Percentiles rank a stretch among this genome's conserved stretches.
Conservation (phyloP, 768 basidiomycete genomes). For the Kwoniella mangroviensis region DNA sequence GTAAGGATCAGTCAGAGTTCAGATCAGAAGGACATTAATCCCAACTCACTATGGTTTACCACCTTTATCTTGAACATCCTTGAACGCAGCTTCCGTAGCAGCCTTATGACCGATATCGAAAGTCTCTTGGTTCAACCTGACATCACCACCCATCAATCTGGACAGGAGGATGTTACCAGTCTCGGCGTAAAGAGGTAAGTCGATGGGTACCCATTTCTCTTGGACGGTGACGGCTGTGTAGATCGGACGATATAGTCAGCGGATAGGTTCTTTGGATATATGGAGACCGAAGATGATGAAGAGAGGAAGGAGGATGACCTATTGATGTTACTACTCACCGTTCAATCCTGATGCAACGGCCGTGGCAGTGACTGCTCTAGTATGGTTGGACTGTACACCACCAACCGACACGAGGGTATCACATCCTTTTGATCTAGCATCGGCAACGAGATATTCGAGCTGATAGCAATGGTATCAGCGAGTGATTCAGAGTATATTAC, state of each 20-base stretch:
- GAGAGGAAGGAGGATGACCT: no score
- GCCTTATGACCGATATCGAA: conserved; percentile 45
- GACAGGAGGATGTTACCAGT: conserved; percentile 43
- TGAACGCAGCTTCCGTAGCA: conserved; percentile 39
- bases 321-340: conserved; percentile 12
- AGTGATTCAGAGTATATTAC: no score
- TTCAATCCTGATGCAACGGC: conserved; percentile 43
- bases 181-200: conserved; percentile 36
- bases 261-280: not conserved
- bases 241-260: not conserved
- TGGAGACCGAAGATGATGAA: not conserved
- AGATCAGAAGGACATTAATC: no score
- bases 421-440: conserved; percentile 40
- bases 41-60: conserved; percentile 41
- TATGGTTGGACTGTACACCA: conserved; percentile 46
- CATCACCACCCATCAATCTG: conserved; percentile 47
- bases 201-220: conserved; percentile 47
- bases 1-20: not conserved
- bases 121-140: conserved; percentile 39
- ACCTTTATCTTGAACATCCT: conserved; percentile 37
- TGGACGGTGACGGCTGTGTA: conserved; percentile 37
- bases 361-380: conserved; percentile 42
- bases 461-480: not conserved
- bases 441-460: conserved; percentile 47
- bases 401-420: conserved; percentile 45